Evolutionary conservation across 768 basidiomycete genomes (phyloP), one percentile per base, ranked within the genome.

Genomic region (Termitomyces sp.): DNA sequence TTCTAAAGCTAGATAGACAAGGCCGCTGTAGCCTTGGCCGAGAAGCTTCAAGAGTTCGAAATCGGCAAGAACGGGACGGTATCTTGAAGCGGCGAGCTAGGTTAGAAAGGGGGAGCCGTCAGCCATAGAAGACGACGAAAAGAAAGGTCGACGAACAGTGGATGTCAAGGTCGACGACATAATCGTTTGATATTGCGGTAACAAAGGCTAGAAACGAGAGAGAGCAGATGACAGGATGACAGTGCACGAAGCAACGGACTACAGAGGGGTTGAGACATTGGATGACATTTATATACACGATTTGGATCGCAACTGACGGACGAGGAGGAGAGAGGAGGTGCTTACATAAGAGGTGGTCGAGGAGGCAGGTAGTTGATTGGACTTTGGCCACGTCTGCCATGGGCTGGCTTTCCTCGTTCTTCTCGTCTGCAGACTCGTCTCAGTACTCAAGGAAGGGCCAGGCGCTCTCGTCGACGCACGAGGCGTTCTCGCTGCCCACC

Each of bases 401-500:
- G 90, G 85, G 86, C 75, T 92, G 90, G 90, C 76, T 92, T 53
- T 75, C 81, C 34, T 84, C 85, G 65, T 77, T 90, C 59, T 91
- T 92, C 74, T 78, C 82, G 25, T 70, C 58, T 6, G n/a, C 79
- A 56, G 79, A 82, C 17, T 10, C 64, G 73, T 70, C 78, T 31
- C 79, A 82, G 68, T 80, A 78, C 63, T 68, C 79, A 38, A 76
- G 85, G 60, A 81, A 81, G 70, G 82, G 83, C 58, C 86, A 88
- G 72, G 85, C 89, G 34, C 83, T 94, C 65, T 85, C 84, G 37
- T 86, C 85, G 15, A 95, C 94, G 6, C 85, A 89, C 70, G 93
- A 95, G 72, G 93, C 94, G 63, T 96, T 96, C 75, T 89, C 91
- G 53, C 80, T 96, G 38, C 91, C 92, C 49, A 86, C 86, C 3